Evolutionary conservation across 805 yeast genomes (phyloP).

Genomic region (Millerago galiae): DNA sequence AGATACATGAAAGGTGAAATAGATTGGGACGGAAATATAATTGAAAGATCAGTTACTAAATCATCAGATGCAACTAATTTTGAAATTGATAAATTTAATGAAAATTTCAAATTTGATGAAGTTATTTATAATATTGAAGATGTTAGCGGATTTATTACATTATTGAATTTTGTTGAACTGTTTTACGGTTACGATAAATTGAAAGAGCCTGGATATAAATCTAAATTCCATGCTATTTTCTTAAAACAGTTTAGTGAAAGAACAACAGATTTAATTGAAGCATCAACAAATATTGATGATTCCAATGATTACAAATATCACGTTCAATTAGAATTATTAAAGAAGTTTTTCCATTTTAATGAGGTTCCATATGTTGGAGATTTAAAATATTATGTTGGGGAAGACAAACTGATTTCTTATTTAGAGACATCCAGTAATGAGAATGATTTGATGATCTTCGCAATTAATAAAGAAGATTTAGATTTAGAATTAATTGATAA

Average conservation of each 20-base stretch:
- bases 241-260: constrained; percentile 57
- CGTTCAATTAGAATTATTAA: constrained; percentile 27
- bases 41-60: constrained; percentile 8
- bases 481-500: constrained; percentile 5
- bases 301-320: constrained; percentile 17
- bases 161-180: constrained; percentile 19
- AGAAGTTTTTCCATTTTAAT: constrained; percentile 30
- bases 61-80: constrained; percentile 5
- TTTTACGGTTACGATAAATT: constrained; percentile 23
- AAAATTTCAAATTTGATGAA: constrained; percentile 12
- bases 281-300: constrained; percentile 36
- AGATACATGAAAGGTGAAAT: constrained; percentile 23
- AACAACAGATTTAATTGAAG: constrained; percentile 64
- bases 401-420: constrained; percentile 60
- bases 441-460: constrained; percentile 19
- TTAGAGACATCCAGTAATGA: constrained; percentile 67
- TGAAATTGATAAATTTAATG: constrained; percentile 8
- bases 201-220: constrained; percentile 19
- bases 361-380: constrained; percentile 68
- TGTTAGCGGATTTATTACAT: constrained; percentile 18
- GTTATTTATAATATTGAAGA: constrained; percentile 21
- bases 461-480: constrained; percentile 10
- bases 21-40: constrained; percentile 25
- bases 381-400: constrained; percentile 53
- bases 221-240: constrained; percentile 44